Evolutionary conservation across 805 yeast species (phyloP).

Genomic region (Wickerhamiella sorbophila): DNA sequence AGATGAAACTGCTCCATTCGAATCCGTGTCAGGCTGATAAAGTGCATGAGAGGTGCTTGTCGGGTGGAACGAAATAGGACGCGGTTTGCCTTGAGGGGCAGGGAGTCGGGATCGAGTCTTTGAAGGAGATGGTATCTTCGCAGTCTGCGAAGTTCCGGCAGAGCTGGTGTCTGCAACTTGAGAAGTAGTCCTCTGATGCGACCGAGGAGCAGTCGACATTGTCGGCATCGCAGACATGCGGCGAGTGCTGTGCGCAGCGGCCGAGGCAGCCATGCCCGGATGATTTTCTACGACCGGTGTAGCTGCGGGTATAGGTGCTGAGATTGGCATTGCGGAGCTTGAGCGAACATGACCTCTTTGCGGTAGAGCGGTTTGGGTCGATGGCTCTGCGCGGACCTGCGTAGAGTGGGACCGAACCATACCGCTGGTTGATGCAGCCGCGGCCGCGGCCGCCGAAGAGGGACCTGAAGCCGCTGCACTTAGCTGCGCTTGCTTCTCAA

Average conservation of each 20-base stretch:
- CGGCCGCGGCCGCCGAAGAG: constrained; percentile 1
- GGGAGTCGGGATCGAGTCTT: constrained; percentile 10
- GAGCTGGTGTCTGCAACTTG: neutral
- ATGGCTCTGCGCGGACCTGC: neutral
- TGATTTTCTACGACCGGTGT: neutral
- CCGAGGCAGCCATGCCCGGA: neutral
- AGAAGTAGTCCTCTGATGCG: neutral
- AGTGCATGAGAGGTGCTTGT: constrained; percentile 2
- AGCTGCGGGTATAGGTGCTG: neutral
- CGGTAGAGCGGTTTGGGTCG: neutral
- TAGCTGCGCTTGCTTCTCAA: neutral
- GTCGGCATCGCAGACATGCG: neutral
- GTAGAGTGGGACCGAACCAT: constrained; percentile 4
- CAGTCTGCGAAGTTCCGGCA: neutral
- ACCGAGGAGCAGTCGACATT: neutral
- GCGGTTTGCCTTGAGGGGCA: constrained; percentile 19
- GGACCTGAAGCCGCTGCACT: constrained; percentile 1
- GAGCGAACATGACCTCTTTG: constrained; percentile 4
- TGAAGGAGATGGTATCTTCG: neutral
- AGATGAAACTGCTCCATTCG: no score
- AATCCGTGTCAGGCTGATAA: neutral
- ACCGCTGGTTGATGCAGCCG: neutral
- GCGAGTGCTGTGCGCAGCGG: neutral
- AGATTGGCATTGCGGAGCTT: constrained; percentile 5
- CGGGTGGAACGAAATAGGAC: constrained; percentile 29